Percentiles rank a stretch among this genome's conserved stretches.
Conservation (phyloP, 208 protist species). For the Trichomonas gallinae region DNA sequence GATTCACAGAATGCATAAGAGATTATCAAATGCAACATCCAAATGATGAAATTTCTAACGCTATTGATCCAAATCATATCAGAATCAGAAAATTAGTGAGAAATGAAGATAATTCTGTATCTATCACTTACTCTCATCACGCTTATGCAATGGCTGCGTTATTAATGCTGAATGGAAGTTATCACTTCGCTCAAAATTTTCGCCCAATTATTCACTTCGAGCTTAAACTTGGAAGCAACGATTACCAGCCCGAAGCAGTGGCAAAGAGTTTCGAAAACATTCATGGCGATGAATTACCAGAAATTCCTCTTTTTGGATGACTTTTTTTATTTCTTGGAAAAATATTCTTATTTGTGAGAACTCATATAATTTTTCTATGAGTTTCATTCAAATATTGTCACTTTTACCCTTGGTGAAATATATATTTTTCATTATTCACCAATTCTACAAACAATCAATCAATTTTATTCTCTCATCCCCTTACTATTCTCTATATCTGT, state of each 20-base stretch:
- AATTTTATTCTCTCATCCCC: too few relatives aligned
- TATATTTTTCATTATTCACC: too few relatives aligned
- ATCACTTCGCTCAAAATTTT: neutral
- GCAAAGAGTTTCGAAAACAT: neutral
- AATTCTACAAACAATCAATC: too few relatives aligned
- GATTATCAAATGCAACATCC: neutral
- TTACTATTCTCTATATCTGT: too few relatives aligned
- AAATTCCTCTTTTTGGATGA: neutral
- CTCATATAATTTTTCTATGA: too few relatives aligned
- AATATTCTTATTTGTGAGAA: too few relatives aligned
- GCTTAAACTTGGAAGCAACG: neutral
- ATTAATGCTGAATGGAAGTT: neutral
- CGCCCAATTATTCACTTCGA: neutral
- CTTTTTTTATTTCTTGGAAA: too few relatives aligned
- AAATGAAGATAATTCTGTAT: neutral
- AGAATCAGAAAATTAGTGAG: neutral
- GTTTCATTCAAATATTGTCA: too few relatives aligned
- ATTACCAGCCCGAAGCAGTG: neutral
- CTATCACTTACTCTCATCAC: neutral
- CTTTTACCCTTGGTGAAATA: too few relatives aligned
- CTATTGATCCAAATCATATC: neutral
- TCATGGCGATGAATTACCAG: neutral
- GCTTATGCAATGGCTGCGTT: neutral
- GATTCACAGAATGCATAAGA: neutral
- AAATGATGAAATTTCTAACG: neutral